phyloP scores from a whole-genome alignment of 768 basidiomycete genomes.

The Termitomyces eurrhizus region DNA sequence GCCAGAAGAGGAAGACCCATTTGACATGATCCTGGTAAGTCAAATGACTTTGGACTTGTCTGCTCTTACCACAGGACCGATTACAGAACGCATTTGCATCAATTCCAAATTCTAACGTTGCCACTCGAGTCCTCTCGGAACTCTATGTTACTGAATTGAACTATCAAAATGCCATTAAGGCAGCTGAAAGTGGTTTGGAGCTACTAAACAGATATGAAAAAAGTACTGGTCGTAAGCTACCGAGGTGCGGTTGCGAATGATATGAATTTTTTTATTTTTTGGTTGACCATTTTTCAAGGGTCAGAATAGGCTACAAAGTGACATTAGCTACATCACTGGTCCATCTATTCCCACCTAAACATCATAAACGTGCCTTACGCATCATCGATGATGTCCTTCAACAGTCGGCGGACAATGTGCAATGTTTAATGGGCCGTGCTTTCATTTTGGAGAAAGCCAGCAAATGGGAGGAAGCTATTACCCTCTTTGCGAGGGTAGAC shows the following conservation, averaged over 20 bases:
- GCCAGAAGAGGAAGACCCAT: conserved; percentile 46
- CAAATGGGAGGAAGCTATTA: conserved; percentile 66
- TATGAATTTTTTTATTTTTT: background rate
- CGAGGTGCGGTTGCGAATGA: conserved; percentile 34
- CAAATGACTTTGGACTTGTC: background rate
- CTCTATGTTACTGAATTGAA: conserved; percentile 69
- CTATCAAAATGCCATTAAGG: conserved; percentile 66
- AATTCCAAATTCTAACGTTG: conserved; percentile 56
- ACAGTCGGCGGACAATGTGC: conserved; percentile 55
- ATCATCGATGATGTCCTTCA: conserved; percentile 72
- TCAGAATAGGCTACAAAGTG: conserved; percentile 64
- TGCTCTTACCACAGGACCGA: background rate
- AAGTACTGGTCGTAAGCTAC: conserved; percentile 52
- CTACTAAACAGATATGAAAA: conserved; percentile 50
- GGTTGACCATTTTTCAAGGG: conserved; percentile 34
- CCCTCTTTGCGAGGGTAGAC: conserved; percentile 56
- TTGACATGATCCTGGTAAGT: conserved; percentile 61
- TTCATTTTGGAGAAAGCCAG: conserved; percentile 62
- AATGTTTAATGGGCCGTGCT: conserved; percentile 70
- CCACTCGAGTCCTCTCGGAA: conserved; percentile 60
- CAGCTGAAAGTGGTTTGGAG: conserved; percentile 67
- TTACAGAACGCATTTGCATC: conserved; percentile 50
- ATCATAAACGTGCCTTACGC: conserved; percentile 73
- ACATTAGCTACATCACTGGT: conserved; percentile 74
- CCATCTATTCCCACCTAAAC: conserved; percentile 85